Evolutionary conservation across 129 eudicot genomes (phyloP), one percentile per base, ranked within the genome.

Genomic region (Lactuca saligna): DNA sequence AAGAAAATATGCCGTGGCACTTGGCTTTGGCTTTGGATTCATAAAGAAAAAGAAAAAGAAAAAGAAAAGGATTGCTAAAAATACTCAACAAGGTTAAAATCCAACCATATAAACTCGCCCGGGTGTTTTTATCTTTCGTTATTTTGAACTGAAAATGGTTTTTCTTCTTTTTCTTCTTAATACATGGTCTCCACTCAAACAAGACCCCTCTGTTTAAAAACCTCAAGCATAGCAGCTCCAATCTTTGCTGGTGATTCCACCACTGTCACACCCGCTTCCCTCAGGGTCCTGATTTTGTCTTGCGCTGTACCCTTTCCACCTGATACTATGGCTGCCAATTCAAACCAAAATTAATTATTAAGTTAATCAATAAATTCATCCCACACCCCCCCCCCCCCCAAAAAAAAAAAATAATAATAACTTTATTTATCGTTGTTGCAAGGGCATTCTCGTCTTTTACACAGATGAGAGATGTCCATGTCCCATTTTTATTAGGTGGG

Each of bases 221-320:
- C 99, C 9, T 87, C 99, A 32, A 87, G 82, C 99, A 94, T 94
- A 9, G 93, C 90, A 38, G 85, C 63, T 70, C 99, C 99, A 7
- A 94, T 89, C 83, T 94, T 87, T 46, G 99, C 99, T 25, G 99
- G 97, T 61, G 99, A 94, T 70, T 90, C 97, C 3, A 89, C 97
- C 37, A 94, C 97, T 4, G 95, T 90, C 53, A 86, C 99, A 12
- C 99, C 97, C 25, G 92, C 97, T 89, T 87, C 99, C 65, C 78
- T 83, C 0, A 94, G 81, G 31, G 96, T 85, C 90, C 75, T 87
- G 78, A 94, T 94, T 77, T 94, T 94, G 93, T 94, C 99, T 69
- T 94, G 99, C 32, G 99, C 99, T 0, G 99, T 94, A 29, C 99
- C 99, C 66, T 94, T 94, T 44, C 99, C 99, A n/a, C 99, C 99